phyloP scores from a whole-genome alignment of 495 filamentous ascomycete species.

The Penicillium coprophilum region DNA sequence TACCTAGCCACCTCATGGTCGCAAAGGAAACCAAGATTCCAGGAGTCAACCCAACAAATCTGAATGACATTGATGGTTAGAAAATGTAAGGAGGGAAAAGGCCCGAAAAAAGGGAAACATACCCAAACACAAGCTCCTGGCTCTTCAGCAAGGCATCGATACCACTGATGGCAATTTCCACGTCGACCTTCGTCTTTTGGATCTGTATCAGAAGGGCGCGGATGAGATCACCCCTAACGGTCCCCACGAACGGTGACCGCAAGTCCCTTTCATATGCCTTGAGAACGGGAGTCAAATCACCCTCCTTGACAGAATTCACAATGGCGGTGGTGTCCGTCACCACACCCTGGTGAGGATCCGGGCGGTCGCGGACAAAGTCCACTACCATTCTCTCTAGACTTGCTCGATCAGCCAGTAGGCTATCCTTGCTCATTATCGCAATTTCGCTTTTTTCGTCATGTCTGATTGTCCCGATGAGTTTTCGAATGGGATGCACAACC shows the following conservation, averaged over 20 bases:
- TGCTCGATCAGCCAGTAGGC: slow-evolving; percentile 80
- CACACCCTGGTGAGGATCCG: slow-evolving; percentile 49
- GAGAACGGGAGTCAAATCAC: slow-evolving; percentile 88
- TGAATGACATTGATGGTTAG: slow-evolving; percentile 31
- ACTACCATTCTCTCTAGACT: slow-evolving; percentile 97
- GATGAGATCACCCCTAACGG: slow-evolving; percentile 80
- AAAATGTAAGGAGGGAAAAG: not conserved
- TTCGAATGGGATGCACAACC: slow-evolving; percentile 80
- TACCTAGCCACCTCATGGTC: slow-evolving; percentile 67
- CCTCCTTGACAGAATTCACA: slow-evolving; percentile 75
- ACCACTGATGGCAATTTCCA: slow-evolving; percentile 91
- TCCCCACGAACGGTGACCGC: slow-evolving; percentile 72
- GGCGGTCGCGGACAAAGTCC: slow-evolving; percentile 83
- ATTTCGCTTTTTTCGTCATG: slow-evolving; percentile 90
- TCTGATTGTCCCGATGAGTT: slow-evolving; percentile 85
- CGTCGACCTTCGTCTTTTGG: slow-evolving; percentile 98
- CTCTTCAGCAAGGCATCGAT: slow-evolving; percentile 92
- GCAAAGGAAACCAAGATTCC: slow-evolving; percentile 81
- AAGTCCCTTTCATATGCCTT: slow-evolving; percentile 88
- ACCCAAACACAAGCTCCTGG: slow-evolving; percentile 94
- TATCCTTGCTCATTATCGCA: slow-evolving; percentile 90
- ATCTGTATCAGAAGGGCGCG: slow-evolving; percentile 91
- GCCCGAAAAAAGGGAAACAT: slow-evolving; percentile 13
- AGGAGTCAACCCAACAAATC: slow-evolving; percentile 87
- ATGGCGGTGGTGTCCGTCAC: slow-evolving; percentile 63